phyloP scores from a whole-genome alignment of 345 rosid species.

The Melaleuca quinquenervia region DNA sequence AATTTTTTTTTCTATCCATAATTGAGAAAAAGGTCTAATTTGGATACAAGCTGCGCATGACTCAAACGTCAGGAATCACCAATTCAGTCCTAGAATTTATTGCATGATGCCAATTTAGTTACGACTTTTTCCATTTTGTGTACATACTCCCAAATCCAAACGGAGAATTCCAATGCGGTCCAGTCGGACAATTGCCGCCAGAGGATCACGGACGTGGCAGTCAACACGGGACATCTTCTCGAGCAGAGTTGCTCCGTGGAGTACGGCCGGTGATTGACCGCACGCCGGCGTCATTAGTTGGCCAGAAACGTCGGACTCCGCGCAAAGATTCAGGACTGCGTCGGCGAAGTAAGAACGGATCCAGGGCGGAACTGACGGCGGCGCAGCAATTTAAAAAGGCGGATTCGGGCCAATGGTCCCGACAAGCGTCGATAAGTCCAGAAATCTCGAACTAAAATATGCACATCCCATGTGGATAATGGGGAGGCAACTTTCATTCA shows the following conservation, averaged over 20 bases:
- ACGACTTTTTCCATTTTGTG: not conserved
- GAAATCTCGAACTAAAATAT: not conserved
- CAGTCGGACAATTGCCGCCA: not conserved
- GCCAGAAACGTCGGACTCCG: not conserved
- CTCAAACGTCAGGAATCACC: rapidly evolving
- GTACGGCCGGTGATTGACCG: rapidly evolving
- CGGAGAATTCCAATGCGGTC: not conserved
- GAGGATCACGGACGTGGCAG: rapidly evolving
- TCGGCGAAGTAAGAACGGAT: not conserved
- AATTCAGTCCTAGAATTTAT: not conserved
- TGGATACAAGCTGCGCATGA: not conserved
- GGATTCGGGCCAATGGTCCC: not conserved
- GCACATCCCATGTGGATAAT: not conserved
- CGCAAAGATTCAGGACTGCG: not conserved
- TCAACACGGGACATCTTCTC: not conserved
- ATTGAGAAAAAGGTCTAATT: not conserved
- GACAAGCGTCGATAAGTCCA: not conserved
- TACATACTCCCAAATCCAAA: rapidly evolving
- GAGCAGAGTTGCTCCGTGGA: too few relatives aligned
- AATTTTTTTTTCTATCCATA: not conserved
- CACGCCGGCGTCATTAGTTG: not conserved
- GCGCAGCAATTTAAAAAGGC: not conserved
- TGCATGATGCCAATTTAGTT: not conserved
- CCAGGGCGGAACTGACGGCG: rapidly evolving
- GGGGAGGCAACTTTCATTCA: not conserved